Percentiles rank a stretch among this genome's conserved stretches.
Evolutionary conservation across 306 rosid genomes (phyloP).

Genomic region (Biancaea sappan): DNA sequence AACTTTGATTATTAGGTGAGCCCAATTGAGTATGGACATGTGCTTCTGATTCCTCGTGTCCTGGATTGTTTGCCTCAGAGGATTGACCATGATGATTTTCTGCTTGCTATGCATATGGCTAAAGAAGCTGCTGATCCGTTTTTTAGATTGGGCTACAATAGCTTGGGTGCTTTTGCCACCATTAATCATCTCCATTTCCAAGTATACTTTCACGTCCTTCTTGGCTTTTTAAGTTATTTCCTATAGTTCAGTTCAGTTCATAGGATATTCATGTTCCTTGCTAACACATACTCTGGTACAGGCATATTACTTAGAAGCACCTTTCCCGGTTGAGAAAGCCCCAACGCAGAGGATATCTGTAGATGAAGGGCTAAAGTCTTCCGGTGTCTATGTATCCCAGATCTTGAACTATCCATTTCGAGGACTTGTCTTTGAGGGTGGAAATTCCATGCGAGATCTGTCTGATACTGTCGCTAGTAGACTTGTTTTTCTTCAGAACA

Average conservation of each 20-base stretch:
- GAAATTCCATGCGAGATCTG: slow-evolving; percentile 46
- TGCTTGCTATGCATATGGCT: slow-evolving; percentile 76
- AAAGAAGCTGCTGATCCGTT: slow-evolving; percentile 59
- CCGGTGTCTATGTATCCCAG: slow-evolving; percentile 54
- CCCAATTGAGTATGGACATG: slow-evolving; percentile 84
- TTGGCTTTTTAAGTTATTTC: background rate
- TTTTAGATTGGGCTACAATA: slow-evolving; percentile 80
- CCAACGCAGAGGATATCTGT: slow-evolving; percentile 47
- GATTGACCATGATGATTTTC: slow-evolving; percentile 68
- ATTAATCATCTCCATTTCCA: slow-evolving; percentile 90
- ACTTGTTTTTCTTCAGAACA: slow-evolving; percentile 69
- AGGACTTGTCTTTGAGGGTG: slow-evolving; percentile 79
- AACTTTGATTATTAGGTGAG: slow-evolving; percentile 58
- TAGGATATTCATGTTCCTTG: background rate
- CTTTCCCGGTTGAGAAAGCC: slow-evolving; percentile 76
- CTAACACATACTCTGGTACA: slow-evolving; percentile 24
- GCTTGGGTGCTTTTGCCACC: slow-evolving; percentile 86
- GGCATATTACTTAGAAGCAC: slow-evolving; percentile 74
- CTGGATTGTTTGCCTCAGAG: slow-evolving; percentile 69
- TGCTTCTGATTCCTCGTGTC: slow-evolving; percentile 70
- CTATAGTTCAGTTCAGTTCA: background rate
- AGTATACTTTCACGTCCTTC: slow-evolving; percentile 35
- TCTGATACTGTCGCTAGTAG: slow-evolving; percentile 62
- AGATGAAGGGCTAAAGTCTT: slow-evolving; percentile 6
- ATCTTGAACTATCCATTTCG: slow-evolving; percentile 65